phyloP scores from a whole-genome alignment of 768 basidiomycete species.

The Boletus subparvulus region DNA sequence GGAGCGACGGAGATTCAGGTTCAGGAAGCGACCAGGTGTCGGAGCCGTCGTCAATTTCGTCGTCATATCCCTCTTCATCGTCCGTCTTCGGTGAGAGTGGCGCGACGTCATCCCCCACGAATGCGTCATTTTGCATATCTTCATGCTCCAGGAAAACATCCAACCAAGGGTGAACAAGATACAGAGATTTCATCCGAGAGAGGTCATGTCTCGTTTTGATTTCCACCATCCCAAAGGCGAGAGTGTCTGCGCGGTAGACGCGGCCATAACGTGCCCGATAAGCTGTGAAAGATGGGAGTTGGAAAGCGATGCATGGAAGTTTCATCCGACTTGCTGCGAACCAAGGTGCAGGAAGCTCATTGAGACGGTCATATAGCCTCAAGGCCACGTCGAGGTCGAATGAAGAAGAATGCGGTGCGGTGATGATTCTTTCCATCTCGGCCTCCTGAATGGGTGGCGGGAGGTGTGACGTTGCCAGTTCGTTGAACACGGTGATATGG shows the following conservation, averaged over 20 bases:
- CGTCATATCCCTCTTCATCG: too few species aligned
- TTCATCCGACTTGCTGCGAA: conserved; percentile 6
- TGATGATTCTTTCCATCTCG: background rate
- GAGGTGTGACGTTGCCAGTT: background rate
- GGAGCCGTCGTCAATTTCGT: background rate
- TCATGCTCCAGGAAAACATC: background rate
- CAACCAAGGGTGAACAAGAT: conserved; percentile 6
- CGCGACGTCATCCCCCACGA: background rate
- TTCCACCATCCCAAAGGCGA: background rate
- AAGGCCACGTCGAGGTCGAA: background rate
- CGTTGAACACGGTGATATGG: background rate
- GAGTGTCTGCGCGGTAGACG: background rate
- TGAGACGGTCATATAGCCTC: background rate
- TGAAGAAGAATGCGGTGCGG: background rate
- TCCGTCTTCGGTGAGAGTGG: background rate
- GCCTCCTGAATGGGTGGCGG: background rate
- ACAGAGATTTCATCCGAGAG: background rate
- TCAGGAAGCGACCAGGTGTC: background rate
- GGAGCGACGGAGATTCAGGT: background rate
- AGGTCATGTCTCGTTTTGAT: background rate
- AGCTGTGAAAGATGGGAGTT: background rate
- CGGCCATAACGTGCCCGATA: background rate
- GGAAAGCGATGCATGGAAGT: conserved; percentile 2
- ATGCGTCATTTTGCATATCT: too few species aligned
- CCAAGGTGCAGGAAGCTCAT: background rate